Evolutionary conservation across 2,329 filamentous ascomycete species (phyloP), one percentile per base, ranked within the genome.

Genomic region (Exserohilum rostratum): DNA sequence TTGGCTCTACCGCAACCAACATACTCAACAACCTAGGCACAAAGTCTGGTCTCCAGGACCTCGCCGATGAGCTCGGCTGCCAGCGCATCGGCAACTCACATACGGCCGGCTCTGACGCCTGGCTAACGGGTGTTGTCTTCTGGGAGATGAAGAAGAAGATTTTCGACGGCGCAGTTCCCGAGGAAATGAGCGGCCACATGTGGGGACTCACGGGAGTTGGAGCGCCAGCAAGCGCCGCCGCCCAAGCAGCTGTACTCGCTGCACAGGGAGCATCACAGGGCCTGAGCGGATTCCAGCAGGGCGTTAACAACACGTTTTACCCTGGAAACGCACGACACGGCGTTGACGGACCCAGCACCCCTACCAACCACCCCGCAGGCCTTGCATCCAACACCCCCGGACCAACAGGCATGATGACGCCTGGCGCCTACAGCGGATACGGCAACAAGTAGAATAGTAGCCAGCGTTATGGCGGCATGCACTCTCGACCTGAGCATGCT

Each of bases 61-160:
- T 98, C 62, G 93, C 93, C 11, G 93, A 98, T 61, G 90, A 93
- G 57, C 85, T 99, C 57, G 93, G 92, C 68, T 89, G 97, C 53
- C 92, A 95, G 78, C 87, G 95, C 44, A 83, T 96, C 29, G 95
- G 95, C 10, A 86, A 87, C 30, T 90, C 91, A 46, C 95, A 99
- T 74, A 93, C 96, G 72, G 95, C 93, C 34, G 95, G 93, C 25
- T 96, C 91, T 0, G 95, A 99, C 76, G 93, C 92, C 17, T 85
- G 97, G 66, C 85, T 99, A 27, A 99, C 95, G 0, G 95, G 95
- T 44, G 89, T 90, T 66, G 91, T 97, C 27, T 99, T 97, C 78
- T 99, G 96, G 85, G 90, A 92, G 68, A 89, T 98, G 82, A 87
- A 88, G 55, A 89, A 92, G 71, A 87, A 90, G 70, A 90, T 98